phyloP scores from a whole-genome alignment of 2,329 filamentous ascomycete genomes.

The Venturia aucupariae region DNA sequence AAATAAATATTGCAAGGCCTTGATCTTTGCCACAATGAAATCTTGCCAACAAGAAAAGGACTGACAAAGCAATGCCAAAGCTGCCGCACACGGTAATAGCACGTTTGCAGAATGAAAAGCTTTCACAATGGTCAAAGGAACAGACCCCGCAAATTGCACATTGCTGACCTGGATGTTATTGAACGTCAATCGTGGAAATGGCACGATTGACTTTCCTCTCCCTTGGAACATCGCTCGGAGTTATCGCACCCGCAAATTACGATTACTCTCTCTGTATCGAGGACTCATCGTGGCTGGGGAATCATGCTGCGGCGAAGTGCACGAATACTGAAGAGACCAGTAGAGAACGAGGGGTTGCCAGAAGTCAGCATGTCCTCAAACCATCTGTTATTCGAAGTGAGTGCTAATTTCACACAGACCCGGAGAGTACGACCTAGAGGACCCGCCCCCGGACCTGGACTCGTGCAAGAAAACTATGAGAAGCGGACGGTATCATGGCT shows the following conservation, averaged over 20 bases:
- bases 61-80: background rate
- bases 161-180: background rate
- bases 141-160: background rate
- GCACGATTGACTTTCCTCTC: background rate
- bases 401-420: background rate
- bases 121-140: background rate
- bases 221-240: background rate
- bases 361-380: background rate
- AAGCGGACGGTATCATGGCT: background rate
- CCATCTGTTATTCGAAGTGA: background rate
- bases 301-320: background rate
- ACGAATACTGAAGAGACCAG: background rate
- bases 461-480: background rate
- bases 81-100: background rate
- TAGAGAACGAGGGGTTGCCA: background rate
- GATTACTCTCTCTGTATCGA: background rate
- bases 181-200: too few species aligned
- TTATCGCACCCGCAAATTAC: background rate
- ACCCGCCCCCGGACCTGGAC: too few species aligned
- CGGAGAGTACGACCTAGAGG: background rate
- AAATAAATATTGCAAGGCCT: too few species aligned
- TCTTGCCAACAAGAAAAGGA: too few species aligned
- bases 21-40: too few species aligned
- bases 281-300: background rate
- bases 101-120: background rate